Conservation (phyloP, 371 early-diverging fungal species). For the Mortierella sp. region DNA sequence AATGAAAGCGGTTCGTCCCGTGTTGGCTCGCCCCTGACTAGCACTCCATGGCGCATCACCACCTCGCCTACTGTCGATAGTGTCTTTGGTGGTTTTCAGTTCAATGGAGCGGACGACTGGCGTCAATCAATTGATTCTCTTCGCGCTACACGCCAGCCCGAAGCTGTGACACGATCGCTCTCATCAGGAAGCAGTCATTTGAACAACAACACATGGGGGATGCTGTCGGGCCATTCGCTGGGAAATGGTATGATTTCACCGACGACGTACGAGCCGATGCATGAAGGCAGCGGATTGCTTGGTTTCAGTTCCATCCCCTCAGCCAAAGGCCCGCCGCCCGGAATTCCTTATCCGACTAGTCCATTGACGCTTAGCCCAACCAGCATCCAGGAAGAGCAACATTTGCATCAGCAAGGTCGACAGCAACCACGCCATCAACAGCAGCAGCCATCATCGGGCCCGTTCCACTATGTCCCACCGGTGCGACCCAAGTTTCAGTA, state of each 20-base stretch:
- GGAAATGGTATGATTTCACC: conserved; percentile 48
- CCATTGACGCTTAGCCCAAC: conserved; percentile 13
- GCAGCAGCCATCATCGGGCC: not conserved
- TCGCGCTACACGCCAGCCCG: conserved; percentile 19
- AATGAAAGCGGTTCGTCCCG: conserved; percentile 26
- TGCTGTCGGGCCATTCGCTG: conserved; percentile 19
- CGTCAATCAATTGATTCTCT: conserved; percentile 42
- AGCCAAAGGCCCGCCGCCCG: conserved; percentile 16
- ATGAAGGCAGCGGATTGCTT: conserved; percentile 11
- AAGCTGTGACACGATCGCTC: not conserved
- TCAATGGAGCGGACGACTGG: conserved; percentile 46
- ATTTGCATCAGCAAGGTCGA: conserved; percentile 13
- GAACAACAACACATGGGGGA: conserved; percentile 38
- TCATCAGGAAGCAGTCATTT: no score
- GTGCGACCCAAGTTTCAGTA: conserved; percentile 30
- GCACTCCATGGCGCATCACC: conserved; percentile 1
- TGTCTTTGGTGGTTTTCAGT: conserved; percentile 46
- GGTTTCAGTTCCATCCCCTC: conserved; percentile 30
- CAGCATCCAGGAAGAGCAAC: conserved; percentile 12
- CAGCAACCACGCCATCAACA: conserved; percentile 11
- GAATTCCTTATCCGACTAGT: conserved; percentile 15
- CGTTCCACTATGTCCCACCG: conserved; percentile 3
- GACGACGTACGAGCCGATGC: conserved; percentile 20
- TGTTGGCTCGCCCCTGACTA: conserved; percentile 11
- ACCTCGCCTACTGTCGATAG: conserved; percentile 44